Percentiles rank a stretch among this genome's conserved stretches.
phyloP scores from a whole-genome alignment of 2,329 filamentous ascomycete genomes.

The Septoria petroselini region DNA sequence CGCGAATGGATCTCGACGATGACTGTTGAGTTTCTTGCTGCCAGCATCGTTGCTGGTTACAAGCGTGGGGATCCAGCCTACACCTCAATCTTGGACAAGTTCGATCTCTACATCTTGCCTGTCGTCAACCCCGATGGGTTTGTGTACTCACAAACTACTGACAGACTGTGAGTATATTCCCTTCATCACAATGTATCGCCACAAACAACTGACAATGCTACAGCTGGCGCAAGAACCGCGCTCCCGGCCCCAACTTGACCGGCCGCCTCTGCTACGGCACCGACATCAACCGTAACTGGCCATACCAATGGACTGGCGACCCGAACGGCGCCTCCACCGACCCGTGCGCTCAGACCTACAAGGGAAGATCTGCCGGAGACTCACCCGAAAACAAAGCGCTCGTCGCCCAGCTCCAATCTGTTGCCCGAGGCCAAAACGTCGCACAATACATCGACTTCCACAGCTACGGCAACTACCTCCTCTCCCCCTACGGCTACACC shows the following conservation, averaged over 20 bases:
- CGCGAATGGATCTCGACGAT: conserved; percentile 31
- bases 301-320: conserved; percentile 48
- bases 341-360: conserved; percentile 53
- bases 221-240: conserved; percentile 60
- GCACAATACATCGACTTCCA: conserved; percentile 65
- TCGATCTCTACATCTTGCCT: conserved; percentile 29
- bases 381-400: conserved; percentile 54
- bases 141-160: conserved; percentile 54
- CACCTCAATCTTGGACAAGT: conserved; percentile 24
- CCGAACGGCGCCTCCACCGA: conserved; percentile 50
- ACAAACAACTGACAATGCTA: background rate
- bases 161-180: conserved; percentile 44
- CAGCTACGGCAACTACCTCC: conserved; percentile 60
- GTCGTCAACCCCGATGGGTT: conserved; percentile 48
- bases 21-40: conserved; percentile 31
- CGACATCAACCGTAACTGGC: conserved; percentile 61
- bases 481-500: conserved; percentile 59
- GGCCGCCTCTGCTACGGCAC: conserved; percentile 48
- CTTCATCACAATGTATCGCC: background rate
- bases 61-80: conserved; percentile 20
- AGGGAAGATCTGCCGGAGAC: conserved; percentile 41
- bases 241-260: conserved; percentile 30
- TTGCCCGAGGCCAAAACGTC: conserved; percentile 50
- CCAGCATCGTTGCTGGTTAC: conserved; percentile 29
- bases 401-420: conserved; percentile 46